Base-by-base conservation (phyloP, 129 eudicot species). In the Sambucus nigra region DNA sequence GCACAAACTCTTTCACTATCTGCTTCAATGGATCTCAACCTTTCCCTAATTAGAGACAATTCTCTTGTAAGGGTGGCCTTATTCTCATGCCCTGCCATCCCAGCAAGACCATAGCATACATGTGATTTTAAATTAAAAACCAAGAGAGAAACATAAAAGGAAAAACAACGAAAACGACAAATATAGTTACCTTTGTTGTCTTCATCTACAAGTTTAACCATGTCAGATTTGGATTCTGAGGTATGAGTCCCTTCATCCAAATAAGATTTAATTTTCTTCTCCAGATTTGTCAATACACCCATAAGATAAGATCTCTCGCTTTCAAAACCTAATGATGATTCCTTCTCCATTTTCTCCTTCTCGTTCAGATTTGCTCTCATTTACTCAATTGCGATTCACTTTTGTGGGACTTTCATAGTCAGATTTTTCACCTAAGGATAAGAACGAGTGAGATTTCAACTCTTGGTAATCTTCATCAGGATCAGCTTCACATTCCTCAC, bases 11-110 rank as follows among this genome's bases (percentile, higher is more conserved):
- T n/a, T n/a, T n/a, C n/a, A n/a, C n/a, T n/a, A 24, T 84, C 97
- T 58, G 87, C 95, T 81, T 89, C 97, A 42, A 89, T 63, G 39
- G 74, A 95, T 54, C 73, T 81, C 63, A 89, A 42, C 51, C 91
- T 84, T 55, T 69, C 85, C 68, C 81, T 74, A 3, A 89, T 64
- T 26, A 68, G 21, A 5, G 93, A 75, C 40, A 84, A 71, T 60
- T 84, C 97, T 76, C 84, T 81, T 39, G 63, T 72, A 40, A 89
- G 85, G 9, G 61, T 46, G n/a, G 63, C 83, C 39, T 73, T 76
- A 29, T 62, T 71, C n/a, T 59, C 75, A 25, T 59, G 27, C 16
- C 52, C 87, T 82, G 55, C 53, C 16, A 70, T 1, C 48, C 32
- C n/a, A n/a, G n/a, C n/a, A n/a, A n/a, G n/a, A n/a, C n/a, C n/a